phyloP scores from a whole-genome alignment of 345 rosid genomes.

The Syzygium aromaticum region DNA sequence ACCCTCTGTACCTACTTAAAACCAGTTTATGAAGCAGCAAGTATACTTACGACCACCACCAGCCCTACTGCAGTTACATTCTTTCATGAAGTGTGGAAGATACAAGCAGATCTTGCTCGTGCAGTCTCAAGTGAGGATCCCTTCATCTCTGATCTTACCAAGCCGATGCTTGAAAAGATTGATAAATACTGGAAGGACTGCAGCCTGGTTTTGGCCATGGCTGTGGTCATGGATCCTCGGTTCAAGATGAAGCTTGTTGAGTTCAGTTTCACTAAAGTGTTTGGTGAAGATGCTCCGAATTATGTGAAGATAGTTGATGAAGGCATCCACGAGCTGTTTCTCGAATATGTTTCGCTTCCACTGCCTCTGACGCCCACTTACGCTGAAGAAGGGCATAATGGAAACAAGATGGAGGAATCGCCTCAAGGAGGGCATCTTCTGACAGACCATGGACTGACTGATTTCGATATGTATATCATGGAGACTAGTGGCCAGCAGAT shows the following conservation, averaged over 20 bases:
- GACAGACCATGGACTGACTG: slow-evolving; percentile 60
- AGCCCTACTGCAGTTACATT: slow-evolving; percentile 48
- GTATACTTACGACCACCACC: slow-evolving; percentile 33
- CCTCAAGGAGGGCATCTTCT: slow-evolving; percentile 30
- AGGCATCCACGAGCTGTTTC: slow-evolving; percentile 76
- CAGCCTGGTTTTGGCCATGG: slow-evolving; percentile 75
- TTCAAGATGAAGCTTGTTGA: slow-evolving; percentile 95
- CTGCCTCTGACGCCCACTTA: slow-evolving; percentile 54
- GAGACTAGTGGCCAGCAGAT: slow-evolving; percentile 59
- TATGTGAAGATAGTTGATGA: slow-evolving; percentile 68
- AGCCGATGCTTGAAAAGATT: slow-evolving; percentile 57
- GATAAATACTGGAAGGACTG: slow-evolving; percentile 71
- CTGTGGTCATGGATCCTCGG: slow-evolving; percentile 96
- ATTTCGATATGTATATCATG: slow-evolving; percentile 75
- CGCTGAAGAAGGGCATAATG: slow-evolving; percentile 37
- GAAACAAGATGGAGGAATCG: slow-evolving; percentile 23
- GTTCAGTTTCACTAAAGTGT: slow-evolving; percentile 83
- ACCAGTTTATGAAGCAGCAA: slow-evolving; percentile 69
- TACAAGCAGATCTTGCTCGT: slow-evolving; percentile 63
- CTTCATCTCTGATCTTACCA: slow-evolving; percentile 32
- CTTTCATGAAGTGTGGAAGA: slow-evolving; percentile 89
- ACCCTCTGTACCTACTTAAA: slow-evolving; percentile 57
- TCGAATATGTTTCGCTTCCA: slow-evolving; percentile 66
- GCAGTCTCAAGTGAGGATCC: slow-evolving; percentile 51
- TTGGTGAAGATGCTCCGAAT: slow-evolving; percentile 59